phyloP scores from a whole-genome alignment of 768 basidiomycete genomes.

The Boletus bicolor region DNA sequence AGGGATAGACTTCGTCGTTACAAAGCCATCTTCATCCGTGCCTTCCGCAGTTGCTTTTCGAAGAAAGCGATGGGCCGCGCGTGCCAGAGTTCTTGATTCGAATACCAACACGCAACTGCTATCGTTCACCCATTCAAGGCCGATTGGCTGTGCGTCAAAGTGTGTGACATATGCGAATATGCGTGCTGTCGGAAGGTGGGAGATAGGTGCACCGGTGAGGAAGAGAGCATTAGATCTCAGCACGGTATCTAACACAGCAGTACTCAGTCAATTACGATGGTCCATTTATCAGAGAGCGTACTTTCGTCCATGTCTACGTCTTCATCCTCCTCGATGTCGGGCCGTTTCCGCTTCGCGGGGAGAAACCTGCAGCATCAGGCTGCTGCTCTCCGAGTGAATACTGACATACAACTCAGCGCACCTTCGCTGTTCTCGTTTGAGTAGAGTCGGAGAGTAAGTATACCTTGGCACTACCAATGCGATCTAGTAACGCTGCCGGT shows the following conservation, averaged over 20 bases:
- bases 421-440: conserved; percentile 64
- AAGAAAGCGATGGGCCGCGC: conserved; percentile 47
- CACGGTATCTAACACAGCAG: conserved; percentile 37
- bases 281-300: conserved; percentile 17
- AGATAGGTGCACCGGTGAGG: conserved; percentile 68
- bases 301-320: conserved; percentile 35
- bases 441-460: conserved; percentile 72
- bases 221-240: conserved; percentile 67
- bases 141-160: conserved; percentile 70
- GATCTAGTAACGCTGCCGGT: conserved; percentile 46
- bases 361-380: conserved; percentile 43
- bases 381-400: conserved; percentile 34
- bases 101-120: conserved; percentile 80
- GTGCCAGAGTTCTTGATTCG: conserved; percentile 50
- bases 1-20: conserved; percentile 68
- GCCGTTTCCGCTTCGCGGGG: conserved; percentile 46
- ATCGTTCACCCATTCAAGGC: conserved; percentile 85
- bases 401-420: conserved; percentile 51
- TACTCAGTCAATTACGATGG: background rate
- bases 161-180: conserved; percentile 82
- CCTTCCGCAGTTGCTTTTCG: conserved; percentile 52
- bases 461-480: conserved; percentile 73
- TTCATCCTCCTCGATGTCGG: conserved; percentile 36
- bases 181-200: conserved; percentile 68
- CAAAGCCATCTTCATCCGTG: conserved; percentile 50